Conservation (phyloP, 345 rosid species). For the Trapa incisa region DNA sequence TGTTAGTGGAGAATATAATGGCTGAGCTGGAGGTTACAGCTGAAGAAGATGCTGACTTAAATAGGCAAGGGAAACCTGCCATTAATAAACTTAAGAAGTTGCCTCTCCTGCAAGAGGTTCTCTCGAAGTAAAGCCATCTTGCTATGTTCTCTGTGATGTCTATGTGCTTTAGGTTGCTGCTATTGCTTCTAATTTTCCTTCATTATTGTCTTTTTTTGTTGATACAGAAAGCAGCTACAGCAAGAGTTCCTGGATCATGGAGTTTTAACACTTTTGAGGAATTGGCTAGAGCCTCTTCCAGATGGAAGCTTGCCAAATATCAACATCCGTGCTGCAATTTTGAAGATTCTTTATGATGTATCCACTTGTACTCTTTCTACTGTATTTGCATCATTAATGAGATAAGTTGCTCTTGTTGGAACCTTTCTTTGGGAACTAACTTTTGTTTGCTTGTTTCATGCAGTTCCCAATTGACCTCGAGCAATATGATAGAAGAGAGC, state of each 20-base stretch:
- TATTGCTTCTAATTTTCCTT: not conserved
- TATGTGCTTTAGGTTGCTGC: not conserved
- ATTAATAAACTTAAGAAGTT: conserved; percentile 83
- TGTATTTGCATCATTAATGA: not conserved
- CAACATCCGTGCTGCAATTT: conserved; percentile 83
- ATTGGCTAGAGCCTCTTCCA: conserved; percentile 99
- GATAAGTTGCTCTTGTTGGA: conserved; percentile 6
- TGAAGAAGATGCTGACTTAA: conserved; percentile 87
- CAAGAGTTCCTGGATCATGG: conserved; percentile 95
- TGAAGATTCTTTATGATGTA: conserved; percentile 76
- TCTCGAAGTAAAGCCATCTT: conserved; percentile 57
- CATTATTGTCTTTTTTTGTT: not conserved
- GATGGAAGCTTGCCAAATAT: conserved; percentile 95
- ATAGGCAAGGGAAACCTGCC: conserved; percentile 79
- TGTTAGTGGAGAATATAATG: conserved; percentile 82
- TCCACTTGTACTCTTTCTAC: not conserved
- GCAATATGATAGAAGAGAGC: conserved; percentile 89
- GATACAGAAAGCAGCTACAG: conserved; percentile 89
- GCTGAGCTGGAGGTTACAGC: conserved; percentile 95
- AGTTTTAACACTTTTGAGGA: conserved; percentile 69
- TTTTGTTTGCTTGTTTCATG: conserved; percentile 13
- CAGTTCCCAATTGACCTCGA: conserved; percentile 92
- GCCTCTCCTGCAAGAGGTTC: conserved; percentile 83
- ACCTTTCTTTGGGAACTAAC: conserved; percentile 9
- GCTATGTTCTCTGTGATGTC: not conserved